Evolutionary conservation across 257 asterid species (phyloP).

Genomic region (Salvia hispanica): DNA sequence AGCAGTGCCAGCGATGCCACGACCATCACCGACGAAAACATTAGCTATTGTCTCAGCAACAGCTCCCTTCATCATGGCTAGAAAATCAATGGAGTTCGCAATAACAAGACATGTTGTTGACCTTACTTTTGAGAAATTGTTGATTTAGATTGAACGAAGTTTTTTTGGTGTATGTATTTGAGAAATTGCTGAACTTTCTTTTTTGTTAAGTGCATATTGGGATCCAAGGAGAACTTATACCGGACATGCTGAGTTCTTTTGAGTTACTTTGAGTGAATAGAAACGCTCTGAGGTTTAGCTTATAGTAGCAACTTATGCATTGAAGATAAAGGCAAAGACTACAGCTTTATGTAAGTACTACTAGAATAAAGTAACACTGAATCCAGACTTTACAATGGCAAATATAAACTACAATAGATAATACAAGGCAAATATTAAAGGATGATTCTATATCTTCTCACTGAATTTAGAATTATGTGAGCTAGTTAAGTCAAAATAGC

Average conservation of each 20-base stretch:
- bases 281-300: not conserved
- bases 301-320: not conserved
- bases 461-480: not conserved
- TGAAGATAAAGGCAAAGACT: not conserved
- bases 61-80: conserved; percentile 10
- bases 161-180: conserved; percentile 19
- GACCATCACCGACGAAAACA: conserved; percentile 49
- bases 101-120: not conserved
- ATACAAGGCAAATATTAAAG: not conserved
- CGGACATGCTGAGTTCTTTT: not conserved
- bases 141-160: not conserved
- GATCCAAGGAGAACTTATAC: not conserved
- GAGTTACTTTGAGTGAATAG: not conserved
- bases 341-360: not conserved
- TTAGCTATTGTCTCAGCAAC: conserved; percentile 29
- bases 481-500: not conserved
- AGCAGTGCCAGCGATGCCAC: conserved; percentile 67
- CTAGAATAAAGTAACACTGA: not conserved
- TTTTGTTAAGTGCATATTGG: conserved; percentile 6
- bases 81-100: not conserved
- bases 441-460: not conserved
- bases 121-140: conserved; percentile 11
- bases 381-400: not conserved
- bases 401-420: conserved; percentile 11
- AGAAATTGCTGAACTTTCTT: too few relatives aligned